Base-by-base conservation (phyloP, 1,284 basidiomycete species). In the Sanguinoderma infundibulare region DNA sequence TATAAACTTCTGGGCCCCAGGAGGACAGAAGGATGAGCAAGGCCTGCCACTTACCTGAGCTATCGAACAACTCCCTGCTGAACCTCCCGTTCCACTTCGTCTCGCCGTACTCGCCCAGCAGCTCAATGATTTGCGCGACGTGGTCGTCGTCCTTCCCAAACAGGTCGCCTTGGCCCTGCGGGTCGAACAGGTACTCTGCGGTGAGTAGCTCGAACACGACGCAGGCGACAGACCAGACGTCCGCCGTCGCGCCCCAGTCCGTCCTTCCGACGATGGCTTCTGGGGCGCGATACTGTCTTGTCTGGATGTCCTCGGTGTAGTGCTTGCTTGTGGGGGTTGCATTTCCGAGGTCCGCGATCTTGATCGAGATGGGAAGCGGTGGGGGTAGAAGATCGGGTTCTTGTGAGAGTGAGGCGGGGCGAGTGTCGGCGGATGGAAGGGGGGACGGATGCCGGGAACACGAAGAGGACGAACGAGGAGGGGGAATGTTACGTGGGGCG, bases 61-160 rank as follows among this genome's bases (percentile, higher is more conserved):
- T 85, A 66, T 95, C 93, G 71, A 96, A 96, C 60, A 96, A 77
- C 69, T 96, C 94, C 57, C 87, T 83, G 68, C 89, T 91, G 74
- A 90, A 95, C 73, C 88, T 90, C 44, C 95, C 94, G 44, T 90
- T 89, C 80, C 93, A 89, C 76, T 93, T 94, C 40, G 90, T 82
- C 59, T 87, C 79, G 15, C 85, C 76, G 65, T 89, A 87, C 73
- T 90, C 86, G 50, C 94, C 94, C 59, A 96, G 78, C 5, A 96
- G 82, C 78, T 96, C 95, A 62, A 96, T 92, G 67, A 96, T 90
- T 76, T 96, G 94, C 7, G 95, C 95, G 82, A 97, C 92, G 72
- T 96, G 94, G 74, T 97, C 95, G 73, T 96, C 95, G 75, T 97
- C 95, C 77, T 96, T 96, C 68, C 88, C 91, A 75, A 95, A 96